These are phyloP conservation scores for Yamadazyma jaroonii DNA, from an alignment of 1,139 yeast genomes.

Conservation along the genomic window DNA sequence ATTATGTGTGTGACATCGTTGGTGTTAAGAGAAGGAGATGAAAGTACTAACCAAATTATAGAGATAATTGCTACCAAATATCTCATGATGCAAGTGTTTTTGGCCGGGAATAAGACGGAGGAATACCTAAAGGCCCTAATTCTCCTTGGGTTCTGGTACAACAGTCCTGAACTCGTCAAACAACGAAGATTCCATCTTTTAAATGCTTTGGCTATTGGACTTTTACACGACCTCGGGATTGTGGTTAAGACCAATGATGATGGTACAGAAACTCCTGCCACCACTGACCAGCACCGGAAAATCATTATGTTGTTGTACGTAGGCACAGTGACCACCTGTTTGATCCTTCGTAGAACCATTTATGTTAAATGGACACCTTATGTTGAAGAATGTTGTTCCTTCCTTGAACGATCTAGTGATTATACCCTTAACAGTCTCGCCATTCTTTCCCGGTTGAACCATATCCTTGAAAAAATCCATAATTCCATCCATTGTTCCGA, in stretches of 20 bases:
- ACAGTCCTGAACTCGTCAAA: slow-evolving; percentile 76
- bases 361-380: slow-evolving; percentile 58
- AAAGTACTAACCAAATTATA: slow-evolving; percentile 34
- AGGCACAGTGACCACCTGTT: slow-evolving; percentile 49
- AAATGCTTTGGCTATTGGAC: slow-evolving; percentile 61
- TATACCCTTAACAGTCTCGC: slow-evolving; percentile 44
- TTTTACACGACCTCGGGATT: slow-evolving; percentile 76
- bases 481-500: slow-evolving; percentile 44
- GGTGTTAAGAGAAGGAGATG: slow-evolving; percentile 30
- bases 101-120: slow-evolving; percentile 68
- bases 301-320: slow-evolving; percentile 49
- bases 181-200: slow-evolving; percentile 75
- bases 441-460: slow-evolving; percentile 56
- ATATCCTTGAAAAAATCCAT: slow-evolving; percentile 63
- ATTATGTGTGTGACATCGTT: slow-evolving; percentile 62
- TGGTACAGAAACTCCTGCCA: slow-evolving; percentile 9
- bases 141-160: slow-evolving; percentile 73
- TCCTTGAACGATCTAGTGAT: slow-evolving; percentile 38
- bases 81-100: slow-evolving; percentile 60
- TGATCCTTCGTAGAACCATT: slow-evolving; percentile 51
- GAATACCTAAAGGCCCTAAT: slow-evolving; percentile 65
- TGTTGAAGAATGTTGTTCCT: slow-evolving; percentile 59
- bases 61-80: slow-evolving; percentile 60
- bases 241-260: slow-evolving; percentile 33
- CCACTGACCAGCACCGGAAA: slow-evolving; percentile 38